Conservation (phyloP, 192 early-diverging fungal genomes). For the Backusella tuberculispora region DNA sequence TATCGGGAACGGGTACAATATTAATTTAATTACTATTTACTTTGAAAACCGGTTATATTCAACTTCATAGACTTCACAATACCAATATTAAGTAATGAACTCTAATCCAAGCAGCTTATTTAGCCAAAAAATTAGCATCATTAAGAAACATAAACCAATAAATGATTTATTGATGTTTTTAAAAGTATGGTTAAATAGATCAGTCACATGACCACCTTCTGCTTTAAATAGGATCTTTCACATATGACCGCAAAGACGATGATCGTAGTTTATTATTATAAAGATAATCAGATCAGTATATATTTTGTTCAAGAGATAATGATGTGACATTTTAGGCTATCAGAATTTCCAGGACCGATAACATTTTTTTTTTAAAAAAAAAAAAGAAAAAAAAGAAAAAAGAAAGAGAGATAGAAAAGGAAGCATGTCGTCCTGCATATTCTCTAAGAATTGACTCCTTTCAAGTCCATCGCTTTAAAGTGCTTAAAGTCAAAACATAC, state of each 20-base stretch:
- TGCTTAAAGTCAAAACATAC: background rate
- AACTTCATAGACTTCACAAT: background rate
- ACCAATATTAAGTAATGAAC: background rate
- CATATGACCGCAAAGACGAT: background rate
- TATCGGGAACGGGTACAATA: background rate
- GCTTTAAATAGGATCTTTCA: background rate
- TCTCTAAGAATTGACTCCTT: background rate
- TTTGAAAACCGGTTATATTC: background rate
- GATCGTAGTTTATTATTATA: background rate
- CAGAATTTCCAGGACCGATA: background rate
- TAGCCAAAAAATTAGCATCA: background rate
- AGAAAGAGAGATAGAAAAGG: background rate
- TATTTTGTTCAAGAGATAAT: conserved; percentile 2
- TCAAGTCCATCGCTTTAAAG: background rate
- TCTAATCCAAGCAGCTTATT: background rate
- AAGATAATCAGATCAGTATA: conserved; percentile 14
- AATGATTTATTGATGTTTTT: background rate
- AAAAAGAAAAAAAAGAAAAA: background rate
- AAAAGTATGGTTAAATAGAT: background rate
- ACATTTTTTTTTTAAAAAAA: background rate
- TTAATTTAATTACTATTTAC: background rate
- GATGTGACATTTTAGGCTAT: background rate
- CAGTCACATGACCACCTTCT: background rate
- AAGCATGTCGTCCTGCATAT: background rate
- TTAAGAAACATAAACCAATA: background rate